Evolutionary conservation across 352 stramenopile genomes (phyloP).

Genomic region (Phytophthora macrochlamydospora): DNA sequence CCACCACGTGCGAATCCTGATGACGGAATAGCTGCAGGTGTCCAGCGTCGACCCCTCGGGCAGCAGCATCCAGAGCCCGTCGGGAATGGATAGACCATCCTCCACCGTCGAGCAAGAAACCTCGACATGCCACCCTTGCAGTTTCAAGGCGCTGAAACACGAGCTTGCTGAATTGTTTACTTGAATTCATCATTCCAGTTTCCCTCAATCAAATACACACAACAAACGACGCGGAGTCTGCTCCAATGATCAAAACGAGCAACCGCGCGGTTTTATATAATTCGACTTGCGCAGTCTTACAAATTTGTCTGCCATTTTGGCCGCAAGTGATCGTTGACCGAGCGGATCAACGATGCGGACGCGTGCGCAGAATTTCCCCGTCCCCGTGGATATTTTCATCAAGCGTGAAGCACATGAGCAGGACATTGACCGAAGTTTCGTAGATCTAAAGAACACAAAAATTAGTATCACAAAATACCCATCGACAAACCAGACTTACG

Average conservation of each 20-base stretch:
- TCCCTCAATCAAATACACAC: not conserved
- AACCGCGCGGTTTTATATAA: not conserved
- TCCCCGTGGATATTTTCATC: slow-evolving; percentile 85
- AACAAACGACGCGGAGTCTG: too few species aligned
- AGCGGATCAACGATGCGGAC: slow-evolving; percentile 66
- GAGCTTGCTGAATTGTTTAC: not conserved
- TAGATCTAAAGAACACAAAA: slow-evolving; percentile 55
- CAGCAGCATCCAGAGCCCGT: not conserved
- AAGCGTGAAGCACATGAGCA: slow-evolving; percentile 86
- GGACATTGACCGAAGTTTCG: slow-evolving; percentile 86
- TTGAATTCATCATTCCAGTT: not conserved
- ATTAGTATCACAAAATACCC: not conserved
- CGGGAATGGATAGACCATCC: not conserved
- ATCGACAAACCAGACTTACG: slow-evolving; percentile 33
- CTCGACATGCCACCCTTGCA: not conserved
- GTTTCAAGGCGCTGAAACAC: not conserved
- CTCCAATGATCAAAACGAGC: slow-evolving; percentile 3
- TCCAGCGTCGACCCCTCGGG: not conserved
- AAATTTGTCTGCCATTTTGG: slow-evolving; percentile 85
- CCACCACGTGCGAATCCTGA: too few species aligned
- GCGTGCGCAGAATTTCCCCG: slow-evolving; percentile 72
- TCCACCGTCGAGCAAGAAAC: not conserved
- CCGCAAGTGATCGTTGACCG: slow-evolving; percentile 81
- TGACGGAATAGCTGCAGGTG: too few species aligned
- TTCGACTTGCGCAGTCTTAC: slow-evolving; percentile 28